A percentile compares a stretch with the other conserved stretches of the same genome.
Evolutionary conservation across 345 rosid species (phyloP).

Genomic region (Aquilaria malaccensis): DNA sequence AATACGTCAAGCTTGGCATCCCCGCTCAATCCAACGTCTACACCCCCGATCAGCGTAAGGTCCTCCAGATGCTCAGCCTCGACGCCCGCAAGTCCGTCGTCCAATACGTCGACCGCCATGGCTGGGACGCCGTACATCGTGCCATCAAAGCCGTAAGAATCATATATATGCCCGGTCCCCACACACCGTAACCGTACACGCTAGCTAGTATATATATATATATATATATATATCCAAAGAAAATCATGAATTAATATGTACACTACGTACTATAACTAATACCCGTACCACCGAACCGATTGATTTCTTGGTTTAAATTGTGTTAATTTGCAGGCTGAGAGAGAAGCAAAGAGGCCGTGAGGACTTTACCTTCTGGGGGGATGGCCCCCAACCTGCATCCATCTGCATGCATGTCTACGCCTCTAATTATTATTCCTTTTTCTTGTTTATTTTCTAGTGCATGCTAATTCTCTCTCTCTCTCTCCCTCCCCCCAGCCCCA

Average conservation of each 20-base stretch:
- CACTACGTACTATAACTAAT: no score
- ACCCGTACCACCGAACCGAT: no score
- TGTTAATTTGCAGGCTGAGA: slow-evolving; percentile 57
- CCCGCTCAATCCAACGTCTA: slow-evolving; percentile 20
- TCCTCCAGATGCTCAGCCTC: slow-evolving; percentile 87
- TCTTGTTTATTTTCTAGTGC: no score
- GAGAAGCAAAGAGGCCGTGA: slow-evolving; percentile 62
- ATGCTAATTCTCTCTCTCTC: no score
- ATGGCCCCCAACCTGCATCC: no score
- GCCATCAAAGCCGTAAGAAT: slow-evolving; percentile 65
- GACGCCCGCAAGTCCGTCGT: slow-evolving; percentile 72
- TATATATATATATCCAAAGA: no score
- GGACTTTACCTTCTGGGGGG: neutral
- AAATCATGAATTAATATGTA: no score
- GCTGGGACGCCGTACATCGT: slow-evolving; percentile 73
- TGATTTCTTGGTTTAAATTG: neutral
- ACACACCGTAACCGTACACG: no score
- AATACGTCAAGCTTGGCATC: slow-evolving; percentile 38
- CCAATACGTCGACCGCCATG: slow-evolving; percentile 57
- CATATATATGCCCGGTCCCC: neutral
- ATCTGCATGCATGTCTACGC: no score
- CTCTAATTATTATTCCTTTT: no score
- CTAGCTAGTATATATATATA: no score
- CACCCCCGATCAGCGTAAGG: slow-evolving; percentile 55
- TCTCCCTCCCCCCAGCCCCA: no score